Base-by-base conservation (phyloP, 306 rosid species). In the Heteromeles arbutifolia region DNA sequence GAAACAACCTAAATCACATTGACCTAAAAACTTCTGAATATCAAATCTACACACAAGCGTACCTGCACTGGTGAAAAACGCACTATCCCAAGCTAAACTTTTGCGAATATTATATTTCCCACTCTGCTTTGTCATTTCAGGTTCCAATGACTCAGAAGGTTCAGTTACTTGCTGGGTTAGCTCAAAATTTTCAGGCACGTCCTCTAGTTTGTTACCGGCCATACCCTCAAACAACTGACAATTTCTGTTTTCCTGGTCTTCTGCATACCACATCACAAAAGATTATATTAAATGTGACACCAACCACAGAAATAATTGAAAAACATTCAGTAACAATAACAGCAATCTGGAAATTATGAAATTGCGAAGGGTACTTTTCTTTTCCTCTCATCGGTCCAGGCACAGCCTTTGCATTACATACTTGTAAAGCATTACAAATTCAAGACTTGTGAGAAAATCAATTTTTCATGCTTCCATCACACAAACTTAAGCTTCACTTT, bases 21-120 rank as follows among this genome's bases (percentile, higher is more conserved):
- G n/a, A 24, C 70, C 7, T 26, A 24, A 41, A 22, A 76, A 43
- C 61, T 17, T 21, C 62, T n/a, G 39, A 80, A 59, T 43, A 48
- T 8, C 65, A 14, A 75, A 56, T 1, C 76, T 10, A n/a, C 0
- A 70, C 48, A 69, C 50, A 73, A 79, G 66, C 41, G 24, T 84
- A 92, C 99, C 98, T n/a, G 96, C 97, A 81, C 89, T 75, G 5
- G 98, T 96, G 88, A 96, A 90, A 77, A 96, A 96, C 29, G 98
- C 99, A 73, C 86, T 90, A 66, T 96, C 96, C 99, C 99, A 96
- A 39, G 99, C 98, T 74, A 96, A 87, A 74, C 99, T 96, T 79
- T 90, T 91, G 28, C 99, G 98, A 87, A 96, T 72, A 76, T 96
- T 96, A 82, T 79, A 92, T 79, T 92, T 96, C 52, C 87, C 82